These are phyloP conservation scores for Friedmanniomyces simplex DNA, from an alignment of 495 filamentous ascomycete species.

Conservation along the genomic window DNA sequence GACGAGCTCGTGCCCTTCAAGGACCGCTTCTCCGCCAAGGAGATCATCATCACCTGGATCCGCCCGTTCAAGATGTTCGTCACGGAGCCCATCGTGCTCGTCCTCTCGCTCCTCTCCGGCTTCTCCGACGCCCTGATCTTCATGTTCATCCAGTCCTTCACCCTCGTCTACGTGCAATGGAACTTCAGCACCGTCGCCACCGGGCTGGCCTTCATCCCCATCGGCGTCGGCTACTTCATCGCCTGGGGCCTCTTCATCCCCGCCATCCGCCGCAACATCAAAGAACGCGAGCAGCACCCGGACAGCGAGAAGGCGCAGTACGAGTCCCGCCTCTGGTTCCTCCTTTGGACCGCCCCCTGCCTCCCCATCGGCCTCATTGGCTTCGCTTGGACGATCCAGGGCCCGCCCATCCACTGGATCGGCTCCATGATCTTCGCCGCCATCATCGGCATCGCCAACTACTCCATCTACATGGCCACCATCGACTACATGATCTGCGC, in stretches of 20 bases:
- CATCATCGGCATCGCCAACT: constrained; percentile 59
- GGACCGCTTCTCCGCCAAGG: constrained; percentile 47
- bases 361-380: constrained; percentile 58
- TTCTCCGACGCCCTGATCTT: constrained; percentile 77
- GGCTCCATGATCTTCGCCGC: constrained; percentile 52
- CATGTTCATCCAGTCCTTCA: constrained; percentile 62
- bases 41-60: constrained; percentile 51
- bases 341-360: constrained; percentile 51
- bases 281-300: constrained; percentile 41
- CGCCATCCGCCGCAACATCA: constrained; percentile 47
- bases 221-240: constrained; percentile 55
- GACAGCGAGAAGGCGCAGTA: constrained; percentile 50
- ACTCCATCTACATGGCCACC: constrained; percentile 66
- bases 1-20: constrained; percentile 50
- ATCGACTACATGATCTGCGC: constrained; percentile 80
- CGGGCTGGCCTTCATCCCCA: constrained; percentile 54
- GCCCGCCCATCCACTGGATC: constrained; percentile 53
- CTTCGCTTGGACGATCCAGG: constrained; percentile 56
- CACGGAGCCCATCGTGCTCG: constrained; percentile 64
- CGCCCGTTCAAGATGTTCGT: constrained; percentile 70
- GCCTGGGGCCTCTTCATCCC: constrained; percentile 56
- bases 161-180: constrained; percentile 56
- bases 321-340: constrained; percentile 47
- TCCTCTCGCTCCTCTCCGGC: constrained; percentile 60
- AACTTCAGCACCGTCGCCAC: constrained; percentile 43